phyloP scores from a whole-genome alignment of 2,329 filamentous ascomycete genomes.

The Cadophora sp. region DNA sequence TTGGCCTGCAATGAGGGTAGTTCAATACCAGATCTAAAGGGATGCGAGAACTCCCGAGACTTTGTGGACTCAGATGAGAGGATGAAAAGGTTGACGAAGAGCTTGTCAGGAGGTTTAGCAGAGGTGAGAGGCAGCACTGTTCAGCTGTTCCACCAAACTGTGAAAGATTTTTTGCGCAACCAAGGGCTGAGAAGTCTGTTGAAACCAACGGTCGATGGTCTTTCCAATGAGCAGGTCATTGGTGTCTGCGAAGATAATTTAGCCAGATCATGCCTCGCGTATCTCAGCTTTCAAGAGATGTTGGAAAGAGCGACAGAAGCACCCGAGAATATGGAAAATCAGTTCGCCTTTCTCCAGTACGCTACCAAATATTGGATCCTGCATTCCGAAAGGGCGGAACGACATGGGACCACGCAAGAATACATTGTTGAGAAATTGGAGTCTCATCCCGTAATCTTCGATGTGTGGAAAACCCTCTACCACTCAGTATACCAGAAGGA shows the following conservation, averaged over 20 bases:
- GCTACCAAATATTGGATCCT: conserved; percentile 21
- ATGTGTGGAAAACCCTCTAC: conserved; percentile 25
- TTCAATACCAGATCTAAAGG: background rate
- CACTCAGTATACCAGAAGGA: no score
- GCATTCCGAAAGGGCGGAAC: conserved; percentile 32
- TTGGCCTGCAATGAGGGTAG: conserved; percentile 23
- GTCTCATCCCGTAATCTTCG: background rate
- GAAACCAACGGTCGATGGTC: no score
- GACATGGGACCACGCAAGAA: conserved; percentile 13
- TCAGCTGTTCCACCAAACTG: conserved; percentile 50
- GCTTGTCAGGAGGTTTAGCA: conserved; percentile 36
- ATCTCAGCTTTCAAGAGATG: conserved; percentile 20
- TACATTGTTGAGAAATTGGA: conserved; percentile 13
- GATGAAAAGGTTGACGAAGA: conserved; percentile 36
- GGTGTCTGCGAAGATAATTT: conserved; percentile 22
- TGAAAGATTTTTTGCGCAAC: conserved; percentile 46
- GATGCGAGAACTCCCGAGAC: conserved; percentile 10
- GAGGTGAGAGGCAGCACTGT: conserved; percentile 37
- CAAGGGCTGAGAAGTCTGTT: conserved; percentile 19
- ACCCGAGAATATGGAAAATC: background rate
- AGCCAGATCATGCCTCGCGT: conserved; percentile 28
- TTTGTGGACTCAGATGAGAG: conserved; percentile 30
- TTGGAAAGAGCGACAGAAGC: background rate
- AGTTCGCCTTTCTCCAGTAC: conserved; percentile 27
- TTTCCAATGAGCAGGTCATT: background rate